Evolutionary conservation across 768 basidiomycete genomes (phyloP), one percentile per base, ranked within the genome.

Genomic region (Cubamyces lactineus): DNA sequence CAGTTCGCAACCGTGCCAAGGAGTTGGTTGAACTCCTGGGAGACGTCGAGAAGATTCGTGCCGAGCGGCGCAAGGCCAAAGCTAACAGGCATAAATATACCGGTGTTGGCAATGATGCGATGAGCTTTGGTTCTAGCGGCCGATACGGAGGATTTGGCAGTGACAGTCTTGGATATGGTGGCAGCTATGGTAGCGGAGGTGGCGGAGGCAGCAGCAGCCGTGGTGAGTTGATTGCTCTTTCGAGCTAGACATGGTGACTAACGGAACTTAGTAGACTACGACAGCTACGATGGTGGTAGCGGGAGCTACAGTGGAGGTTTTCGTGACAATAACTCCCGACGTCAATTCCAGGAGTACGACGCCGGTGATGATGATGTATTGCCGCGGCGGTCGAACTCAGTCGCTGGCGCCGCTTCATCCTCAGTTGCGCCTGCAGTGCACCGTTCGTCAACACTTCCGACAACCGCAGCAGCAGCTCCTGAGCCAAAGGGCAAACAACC

Each of bases 1-100:
- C 71, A 98, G 97, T 99, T 55, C 92, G 97, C 49, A 98, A 98
- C 72, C 89, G 97, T 23, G 86, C 96, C 24, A 87, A 87, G 40
- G 96, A 98, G 75, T 79, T 99, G 26, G 92, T 92, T n/a, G 92
- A 95, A 56, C 83, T 99, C 2, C 82, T 99, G 3, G 82, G 85
- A 1, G 96, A 98, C 71, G 88, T 98, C 8, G 97, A 98, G 50
- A 86, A 85, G 67, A 96, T 99, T 61, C 86, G 97, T 42, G 65
- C 73, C 2, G 97, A 98, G 74, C 86, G 97, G 30, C 85, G 94
- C 42, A 97, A 96, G 74, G 97, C 97, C 47, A 97, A 97, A 74
- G 68, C 79, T 21, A 98, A 97, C 75, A 89, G 88, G 69, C 86
- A 80, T 77, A 98, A 99, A 74, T 98, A 98, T 71, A 80, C 76